Base-by-base conservation (phyloP, 768 basidiomycete species). In the Lactarius indigo region DNA sequence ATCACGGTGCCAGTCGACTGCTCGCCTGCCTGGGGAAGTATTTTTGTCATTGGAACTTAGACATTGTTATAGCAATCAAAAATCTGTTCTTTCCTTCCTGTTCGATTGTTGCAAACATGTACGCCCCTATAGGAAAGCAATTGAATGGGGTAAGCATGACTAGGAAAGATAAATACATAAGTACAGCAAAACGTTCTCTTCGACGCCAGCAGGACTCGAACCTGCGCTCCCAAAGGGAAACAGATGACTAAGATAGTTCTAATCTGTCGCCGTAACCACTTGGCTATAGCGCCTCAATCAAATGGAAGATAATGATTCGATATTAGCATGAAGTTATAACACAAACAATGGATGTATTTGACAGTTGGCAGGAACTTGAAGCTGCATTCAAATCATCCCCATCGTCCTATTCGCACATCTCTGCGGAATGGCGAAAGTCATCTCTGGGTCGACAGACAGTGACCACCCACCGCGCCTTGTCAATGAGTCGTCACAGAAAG, bases 221-320 rank as follows among this genome's bases (percentile, higher is more conserved):
- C 70, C 65, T 70, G 63, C 70, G 69, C 69, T 66, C 70, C 62
- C 65, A 52, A 71, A 68, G 65, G 62, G 70, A 66, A 70, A 70
- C 68, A 70, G 69, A 70, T 70, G 64, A 65, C 18, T 41, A 55
- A 64, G 33, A 15, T 13, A 12, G 56, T 85, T 85, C 85, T 85
- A 86, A 85, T 87, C 85, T 85, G 84, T 87, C 86, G 86, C 86
- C 82, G 83, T 87, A 87, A 87, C 86, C 85, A 86, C 86, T 87
- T 87, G 84, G 86, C 85, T 86, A 87, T 87, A 85, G 86, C 84
- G 85, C 85, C 86, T 73, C 47, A 3, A 23, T 35, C 3, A 17
- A 18, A 1, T 15, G 5, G 26, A 13, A 7, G 26, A 15, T 15
- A 13, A 28, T 17, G 6, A 52, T 7, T 5, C 13, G 6, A 3